Conservation (phyloP, 768 basidiomycete species). For the Russula brevipes region DNA sequence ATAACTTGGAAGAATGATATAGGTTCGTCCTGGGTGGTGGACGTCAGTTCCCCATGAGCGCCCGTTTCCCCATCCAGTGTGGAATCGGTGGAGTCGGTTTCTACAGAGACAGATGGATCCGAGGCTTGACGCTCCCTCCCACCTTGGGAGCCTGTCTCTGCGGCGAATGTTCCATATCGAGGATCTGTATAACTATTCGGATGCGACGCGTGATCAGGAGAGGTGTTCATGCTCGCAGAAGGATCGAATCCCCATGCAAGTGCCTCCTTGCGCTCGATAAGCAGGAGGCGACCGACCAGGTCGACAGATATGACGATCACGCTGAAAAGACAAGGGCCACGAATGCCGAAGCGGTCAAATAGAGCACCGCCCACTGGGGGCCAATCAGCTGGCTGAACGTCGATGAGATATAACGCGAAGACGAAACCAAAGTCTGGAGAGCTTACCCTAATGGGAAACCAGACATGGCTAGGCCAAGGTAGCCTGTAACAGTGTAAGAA, state of each 20-base stretch:
- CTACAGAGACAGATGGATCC: background rate
- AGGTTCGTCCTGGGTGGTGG: background rate
- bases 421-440: background rate
- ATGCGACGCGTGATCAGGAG: background rate
- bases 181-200: background rate
- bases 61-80: background rate
- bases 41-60: background rate
- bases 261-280: conserved; percentile 37
- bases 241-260: conserved; percentile 32
- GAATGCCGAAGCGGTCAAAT: conserved; percentile 35
- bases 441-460: conserved; percentile 38
- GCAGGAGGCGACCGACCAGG: conserved; percentile 35
- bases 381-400: conserved; percentile 32
- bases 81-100: background rate
- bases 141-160: background rate
- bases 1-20: conserved; percentile 26
- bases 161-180: conserved; percentile 6
- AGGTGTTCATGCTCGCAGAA: background rate
- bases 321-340: conserved; percentile 38
- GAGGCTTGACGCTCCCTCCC: background rate
- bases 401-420: background rate
- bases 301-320: conserved; percentile 34
- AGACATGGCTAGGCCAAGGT: conserved; percentile 39
- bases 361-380: conserved; percentile 39
- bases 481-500: conserved; percentile 27